These are phyloP conservation scores for Dendrocalamus sinicus DNA, from an alignment of 176 grass and related monocot genomes.

Conservation along the genomic window DNA sequence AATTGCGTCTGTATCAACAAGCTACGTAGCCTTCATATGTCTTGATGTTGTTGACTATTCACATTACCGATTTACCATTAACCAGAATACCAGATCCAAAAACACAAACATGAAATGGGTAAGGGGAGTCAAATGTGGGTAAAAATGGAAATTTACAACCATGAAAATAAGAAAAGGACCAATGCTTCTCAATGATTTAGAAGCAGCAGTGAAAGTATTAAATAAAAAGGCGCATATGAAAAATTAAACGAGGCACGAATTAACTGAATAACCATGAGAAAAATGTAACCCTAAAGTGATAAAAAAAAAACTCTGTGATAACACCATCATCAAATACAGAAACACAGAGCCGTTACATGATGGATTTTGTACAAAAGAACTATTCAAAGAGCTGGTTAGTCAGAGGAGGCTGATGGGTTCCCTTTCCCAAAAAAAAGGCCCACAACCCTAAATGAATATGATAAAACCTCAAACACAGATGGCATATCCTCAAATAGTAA, in stretches of 20 bases:
- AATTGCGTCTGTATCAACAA: conserved; percentile 31
- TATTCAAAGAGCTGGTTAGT: not conserved
- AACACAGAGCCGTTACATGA: not conserved
- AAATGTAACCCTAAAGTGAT: not conserved
- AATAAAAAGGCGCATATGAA: not conserved
- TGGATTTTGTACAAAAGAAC: conserved; percentile 6
- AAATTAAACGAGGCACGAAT: not conserved
- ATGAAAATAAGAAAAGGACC: not conserved
- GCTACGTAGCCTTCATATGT: not conserved
- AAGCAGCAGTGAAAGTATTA: not conserved
- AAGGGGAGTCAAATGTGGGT: not conserved
- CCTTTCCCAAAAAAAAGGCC: not conserved
- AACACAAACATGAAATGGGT: conserved; percentile 11
- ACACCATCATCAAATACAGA: conserved; percentile 17
- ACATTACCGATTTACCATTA: not conserved
- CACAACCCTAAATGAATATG: not conserved
- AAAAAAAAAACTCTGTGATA: not conserved
- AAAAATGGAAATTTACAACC: not conserved
- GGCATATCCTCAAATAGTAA: conserved; percentile 10
- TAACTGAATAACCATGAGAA: not conserved
- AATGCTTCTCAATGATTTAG: conserved; percentile 4
- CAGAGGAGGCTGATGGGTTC: not conserved
- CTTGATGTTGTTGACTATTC: conserved; percentile 1
- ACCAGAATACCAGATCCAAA: conserved; percentile 12
- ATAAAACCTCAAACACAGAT: conserved; percentile 12